A percentile compares a stretch with the other conserved stretches of the same genome.
phyloP scores from a whole-genome alignment of 202 grass and related monocot species.

The Setaria italica region DNA sequence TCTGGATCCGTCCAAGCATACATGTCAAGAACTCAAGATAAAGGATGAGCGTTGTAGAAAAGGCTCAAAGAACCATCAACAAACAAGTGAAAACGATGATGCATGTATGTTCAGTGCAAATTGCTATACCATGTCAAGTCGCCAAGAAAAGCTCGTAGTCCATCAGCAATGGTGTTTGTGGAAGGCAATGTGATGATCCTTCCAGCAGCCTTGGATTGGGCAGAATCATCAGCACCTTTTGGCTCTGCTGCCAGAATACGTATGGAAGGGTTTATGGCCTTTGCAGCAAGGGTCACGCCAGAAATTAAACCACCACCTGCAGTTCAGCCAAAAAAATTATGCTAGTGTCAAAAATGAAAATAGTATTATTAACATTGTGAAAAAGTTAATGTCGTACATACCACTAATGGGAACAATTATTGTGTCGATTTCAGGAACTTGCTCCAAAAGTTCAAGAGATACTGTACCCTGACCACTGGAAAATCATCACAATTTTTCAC shows the following conservation, averaged over 20 bases:
- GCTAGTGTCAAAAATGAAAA: constrained; percentile 22
- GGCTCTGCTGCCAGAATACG: constrained; percentile 87
- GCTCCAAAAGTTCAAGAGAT: constrained; percentile 83
- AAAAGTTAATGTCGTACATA: constrained; percentile 42
- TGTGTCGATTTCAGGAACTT: constrained; percentile 70
- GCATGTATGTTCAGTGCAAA: constrained; percentile 13
- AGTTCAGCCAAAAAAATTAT: constrained; percentile 16
- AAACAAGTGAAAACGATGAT: neutral
- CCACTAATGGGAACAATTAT: constrained; percentile 95
- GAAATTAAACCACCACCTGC: constrained; percentile 91
- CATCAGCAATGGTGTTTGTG: constrained; percentile 88
- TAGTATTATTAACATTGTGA: neutral
- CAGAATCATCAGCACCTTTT: constrained; percentile 86
- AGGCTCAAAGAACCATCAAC: neutral
- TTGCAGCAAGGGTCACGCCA: constrained; percentile 84
- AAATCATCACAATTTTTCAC: constrained; percentile 41
- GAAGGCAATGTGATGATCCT: constrained; percentile 71
- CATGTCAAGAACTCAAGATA: neutral
- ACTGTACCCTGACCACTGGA: constrained; percentile 93
- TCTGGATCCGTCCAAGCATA: neutral
- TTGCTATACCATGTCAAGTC: constrained; percentile 84
- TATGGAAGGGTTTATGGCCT: constrained; percentile 89
- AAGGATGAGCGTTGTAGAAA: neutral
- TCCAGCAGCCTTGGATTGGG: constrained; percentile 82
- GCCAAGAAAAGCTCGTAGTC: constrained; percentile 88